These are phyloP conservation scores for Umbelopsis sp. DNA, from an alignment of 192 early-diverging fungal species.

Conservation along the genomic window DNA sequence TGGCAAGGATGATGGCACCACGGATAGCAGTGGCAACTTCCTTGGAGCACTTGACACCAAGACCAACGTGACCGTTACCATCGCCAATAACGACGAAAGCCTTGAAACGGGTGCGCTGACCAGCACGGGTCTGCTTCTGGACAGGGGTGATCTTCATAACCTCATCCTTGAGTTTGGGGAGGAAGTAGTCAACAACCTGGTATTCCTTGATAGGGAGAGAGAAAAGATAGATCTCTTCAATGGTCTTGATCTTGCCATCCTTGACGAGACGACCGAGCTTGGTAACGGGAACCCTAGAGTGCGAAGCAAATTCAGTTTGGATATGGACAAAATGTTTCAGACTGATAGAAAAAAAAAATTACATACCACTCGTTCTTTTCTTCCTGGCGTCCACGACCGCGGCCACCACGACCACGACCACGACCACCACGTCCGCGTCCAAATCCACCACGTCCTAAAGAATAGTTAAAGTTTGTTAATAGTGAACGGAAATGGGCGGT, in stretches of 20 bases:
- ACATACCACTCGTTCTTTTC: slow-evolving; percentile 76
- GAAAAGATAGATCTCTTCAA: slow-evolving; percentile 98
- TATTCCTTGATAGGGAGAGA: slow-evolving; percentile 99
- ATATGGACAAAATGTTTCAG: background rate
- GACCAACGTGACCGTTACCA: slow-evolving; percentile 95
- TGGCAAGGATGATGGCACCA: slow-evolving; percentile 98
- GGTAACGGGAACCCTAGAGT: slow-evolving; percentile 85
- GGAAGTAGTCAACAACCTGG: slow-evolving; percentile 97
- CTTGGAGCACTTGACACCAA: slow-evolving; percentile 99
- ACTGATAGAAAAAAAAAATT: no score
- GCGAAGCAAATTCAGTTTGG: background rate
- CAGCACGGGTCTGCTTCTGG: slow-evolving; percentile 99
- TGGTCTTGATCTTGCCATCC: slow-evolving; percentile 95
- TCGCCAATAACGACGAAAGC: slow-evolving; percentile 99
- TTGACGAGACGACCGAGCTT: slow-evolving; percentile 99
- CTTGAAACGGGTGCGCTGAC: slow-evolving; percentile 99
- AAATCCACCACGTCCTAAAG: slow-evolving; percentile 75
- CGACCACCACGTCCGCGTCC: slow-evolving; percentile 77
- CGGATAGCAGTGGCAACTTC: slow-evolving; percentile 99
- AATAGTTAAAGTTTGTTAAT: background rate
- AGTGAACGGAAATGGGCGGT: no score
- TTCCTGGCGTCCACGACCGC: slow-evolving; percentile 81
- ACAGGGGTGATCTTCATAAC: slow-evolving; percentile 99
- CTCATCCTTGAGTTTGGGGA: slow-evolving; percentile 96
- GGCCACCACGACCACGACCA: slow-evolving; percentile 74